Base-by-base conservation (phyloP, 352 stramenopile species). In the Phytophthora pisi region DNA sequence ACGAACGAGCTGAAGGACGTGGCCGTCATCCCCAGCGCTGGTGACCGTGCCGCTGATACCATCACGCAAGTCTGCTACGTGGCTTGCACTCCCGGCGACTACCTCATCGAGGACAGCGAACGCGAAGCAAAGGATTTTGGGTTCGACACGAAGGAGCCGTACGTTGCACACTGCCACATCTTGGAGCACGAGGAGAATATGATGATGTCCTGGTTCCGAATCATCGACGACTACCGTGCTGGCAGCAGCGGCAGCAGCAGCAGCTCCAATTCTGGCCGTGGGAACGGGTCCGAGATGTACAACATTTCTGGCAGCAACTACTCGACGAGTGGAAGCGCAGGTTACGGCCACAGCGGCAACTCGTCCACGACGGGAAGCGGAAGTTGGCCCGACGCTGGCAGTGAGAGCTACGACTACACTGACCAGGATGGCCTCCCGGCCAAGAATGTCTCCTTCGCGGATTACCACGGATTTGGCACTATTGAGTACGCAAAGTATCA, bases 1-100 rank as follows among this genome's bases (percentile, higher is more conserved):
- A 89, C 79, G 54, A 93, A 93, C 68, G 59, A 61, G 10, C 70
- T 93, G 31, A 91, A 90, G 66, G 84, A 93, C 38, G 82, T 93
- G n/a, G 79, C 79, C 8, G 60, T 84, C 24, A 91, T 93, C 57
- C 85, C 85, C 23, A 93, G 90, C 56, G 82, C 81, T 5, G 75
- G 69, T 38, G 64, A 66, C 11, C 74, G 75, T 3, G 57, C 73
- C 3, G 15, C 70, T 2, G 58, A 74, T 9, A 84, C 69, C 0
- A 72, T 89, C 24, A 88, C 79, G 9, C 80, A 90, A 49, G 71
- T 92, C 2, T 92, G 84, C 69, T 92, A 90, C 59, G 84, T 92
- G 3, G 84, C 84, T 1, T 92, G 84, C 40, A 90, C 81, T 9
- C 84, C 81, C 0, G 81, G 87, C 4, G 78, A 89, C 42, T 92